Conservation (phyloP, 495 filamentous ascomycete genomes). For the Xylaria flabelliformis region DNA sequence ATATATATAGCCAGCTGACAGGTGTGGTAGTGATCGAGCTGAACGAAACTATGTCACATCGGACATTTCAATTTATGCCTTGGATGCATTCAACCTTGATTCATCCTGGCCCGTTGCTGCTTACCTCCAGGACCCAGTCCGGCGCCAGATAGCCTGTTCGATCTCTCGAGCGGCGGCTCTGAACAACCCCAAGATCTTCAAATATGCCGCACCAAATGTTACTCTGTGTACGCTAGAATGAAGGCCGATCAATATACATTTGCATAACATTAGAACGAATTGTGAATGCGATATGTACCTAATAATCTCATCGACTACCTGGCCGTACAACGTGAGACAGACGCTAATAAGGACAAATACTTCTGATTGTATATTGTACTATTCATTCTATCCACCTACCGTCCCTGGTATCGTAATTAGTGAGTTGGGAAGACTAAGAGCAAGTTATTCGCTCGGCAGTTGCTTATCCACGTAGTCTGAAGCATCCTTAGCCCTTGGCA, state of each 20-base stretch:
- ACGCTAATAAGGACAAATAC: neutral
- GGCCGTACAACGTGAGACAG: neutral
- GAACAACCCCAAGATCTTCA: slow-evolving; percentile 3
- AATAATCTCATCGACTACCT: neutral
- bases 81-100: slow-evolving; percentile 2
- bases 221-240: neutral
- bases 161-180: neutral
- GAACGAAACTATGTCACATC: slow-evolving; percentile 8
- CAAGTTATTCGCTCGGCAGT: neutral
- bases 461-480: neutral
- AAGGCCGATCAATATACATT: neutral
- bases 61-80: slow-evolving; percentile 12
- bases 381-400: neutral
- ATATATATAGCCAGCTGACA: slow-evolving; percentile 18
- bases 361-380: neutral
- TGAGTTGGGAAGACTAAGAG: neutral
- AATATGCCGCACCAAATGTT: neutral
- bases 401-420: neutral
- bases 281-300: neutral
- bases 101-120: neutral
- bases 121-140: neutral
- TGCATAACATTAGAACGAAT: neutral
- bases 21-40: slow-evolving; percentile 9
- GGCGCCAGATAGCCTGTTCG: neutral
- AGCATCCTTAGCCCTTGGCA: slow-evolving; percentile 6